Evolutionary conservation across 2,329 filamentous ascomycete genomes (phyloP).

Genomic region (Lecanosticta acicola): DNA sequence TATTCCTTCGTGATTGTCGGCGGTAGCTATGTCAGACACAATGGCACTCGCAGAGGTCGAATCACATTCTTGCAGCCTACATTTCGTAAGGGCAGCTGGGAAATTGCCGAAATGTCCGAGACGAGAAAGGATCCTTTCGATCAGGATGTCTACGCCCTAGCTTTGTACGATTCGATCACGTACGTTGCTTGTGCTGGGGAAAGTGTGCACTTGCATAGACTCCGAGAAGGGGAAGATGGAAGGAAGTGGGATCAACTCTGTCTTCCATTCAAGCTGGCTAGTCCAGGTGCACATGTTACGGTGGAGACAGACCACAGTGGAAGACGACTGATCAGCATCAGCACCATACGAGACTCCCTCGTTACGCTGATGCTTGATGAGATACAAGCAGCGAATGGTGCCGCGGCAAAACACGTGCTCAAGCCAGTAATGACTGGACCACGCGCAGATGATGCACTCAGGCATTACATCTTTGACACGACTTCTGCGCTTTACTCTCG

Average conservation of each 20-base stretch:
- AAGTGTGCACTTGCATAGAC: slow-evolving; percentile 40
- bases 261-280: slow-evolving; percentile 29
- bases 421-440: slow-evolving; percentile 24
- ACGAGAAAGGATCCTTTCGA: slow-evolving; percentile 44
- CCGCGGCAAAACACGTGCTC: slow-evolving; percentile 22
- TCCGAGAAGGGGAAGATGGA: slow-evolving; percentile 20
- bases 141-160: slow-evolving; percentile 52
- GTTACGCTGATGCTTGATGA: slow-evolving; percentile 42
- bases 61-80: slow-evolving; percentile 37
- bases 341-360: slow-evolving; percentile 51
- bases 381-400: slow-evolving; percentile 28
- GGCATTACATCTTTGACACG: slow-evolving; percentile 19
- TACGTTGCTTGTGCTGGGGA: slow-evolving; percentile 46
- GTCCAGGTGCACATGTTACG: slow-evolving; percentile 46
- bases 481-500: slow-evolving; percentile 1
- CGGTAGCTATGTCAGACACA: slow-evolving; percentile 41
- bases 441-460: slow-evolving; percentile 18
- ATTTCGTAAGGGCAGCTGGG: slow-evolving; percentile 34
- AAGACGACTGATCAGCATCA: slow-evolving; percentile 45
- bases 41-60: slow-evolving; percentile 38
- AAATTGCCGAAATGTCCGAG: slow-evolving; percentile 46
- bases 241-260: slow-evolving; percentile 27
- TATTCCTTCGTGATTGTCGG: slow-evolving; percentile 59
- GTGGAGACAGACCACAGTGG: slow-evolving; percentile 25
- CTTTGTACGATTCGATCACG: slow-evolving; percentile 51